A percentile compares a stretch with the other conserved stretches of the same genome.
phyloP scores from a whole-genome alignment of 2,329 filamentous ascomycete species.

The Calcarisporium arbuscula region DNA sequence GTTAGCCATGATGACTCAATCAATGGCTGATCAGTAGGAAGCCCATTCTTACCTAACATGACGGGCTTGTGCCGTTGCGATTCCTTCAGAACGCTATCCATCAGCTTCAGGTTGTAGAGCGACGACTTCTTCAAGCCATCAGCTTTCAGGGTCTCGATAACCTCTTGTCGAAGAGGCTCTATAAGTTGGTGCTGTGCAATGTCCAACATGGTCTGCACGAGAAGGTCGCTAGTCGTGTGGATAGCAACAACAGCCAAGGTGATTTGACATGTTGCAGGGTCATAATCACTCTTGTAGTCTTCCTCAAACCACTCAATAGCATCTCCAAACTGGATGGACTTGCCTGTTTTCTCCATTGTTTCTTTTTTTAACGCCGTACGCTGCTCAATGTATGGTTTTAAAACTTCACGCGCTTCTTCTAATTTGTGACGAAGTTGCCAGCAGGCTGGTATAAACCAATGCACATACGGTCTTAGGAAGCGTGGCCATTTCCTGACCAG shows the following conservation, averaged over 20 bases:
- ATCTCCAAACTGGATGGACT: too few species aligned
- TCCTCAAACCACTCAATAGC: too few species aligned
- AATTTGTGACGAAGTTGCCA: conserved; percentile 7
- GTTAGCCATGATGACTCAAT: too few species aligned
- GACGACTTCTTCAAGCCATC: conserved; percentile 15
- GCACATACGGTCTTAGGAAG: conserved; percentile 9
- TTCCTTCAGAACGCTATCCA: conserved; percentile 21
- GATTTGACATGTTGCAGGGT: conserved; percentile 12
- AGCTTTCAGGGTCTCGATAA: conserved; percentile 11
- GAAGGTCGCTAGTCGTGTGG: conserved; percentile 16
- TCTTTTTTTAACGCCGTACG: conserved; percentile 9
- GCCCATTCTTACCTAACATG: conserved; percentile 11
- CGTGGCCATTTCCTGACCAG: too few species aligned
- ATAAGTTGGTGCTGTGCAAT: conserved; percentile 15
- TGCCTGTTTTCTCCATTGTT: conserved; percentile 11
- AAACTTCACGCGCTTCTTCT: conserved; percentile 1
- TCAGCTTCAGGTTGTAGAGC: conserved; percentile 15
- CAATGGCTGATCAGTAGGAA: too few species aligned
- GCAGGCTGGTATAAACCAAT: conserved; percentile 14
- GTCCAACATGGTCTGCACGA: conserved; percentile 14
- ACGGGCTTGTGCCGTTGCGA: conserved; percentile 17
- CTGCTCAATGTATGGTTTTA: conserved; percentile 10
- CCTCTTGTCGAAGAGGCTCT: conserved; percentile 15
- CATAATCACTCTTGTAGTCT: conserved; percentile 3
- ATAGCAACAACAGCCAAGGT: conserved; percentile 16